phyloP scores from a whole-genome alignment of 2,329 filamentous ascomycete species.

The Lecanosticta acicola region DNA sequence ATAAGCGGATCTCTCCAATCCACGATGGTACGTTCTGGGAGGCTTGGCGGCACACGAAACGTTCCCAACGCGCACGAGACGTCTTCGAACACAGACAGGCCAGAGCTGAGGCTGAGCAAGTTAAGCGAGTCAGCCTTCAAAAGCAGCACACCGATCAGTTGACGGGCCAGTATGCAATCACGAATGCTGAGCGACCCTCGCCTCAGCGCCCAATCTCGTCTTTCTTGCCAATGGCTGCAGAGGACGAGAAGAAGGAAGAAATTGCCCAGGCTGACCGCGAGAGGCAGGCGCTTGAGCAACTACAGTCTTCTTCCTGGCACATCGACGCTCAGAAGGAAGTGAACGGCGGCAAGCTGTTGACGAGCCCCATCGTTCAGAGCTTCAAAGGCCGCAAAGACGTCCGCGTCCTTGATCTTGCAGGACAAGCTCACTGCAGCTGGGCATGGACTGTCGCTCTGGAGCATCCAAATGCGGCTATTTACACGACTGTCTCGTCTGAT shows the following conservation, averaged over 20 bases:
- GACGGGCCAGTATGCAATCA: constrained; percentile 76
- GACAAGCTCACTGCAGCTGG: constrained; percentile 83
- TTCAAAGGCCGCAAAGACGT: constrained; percentile 41
- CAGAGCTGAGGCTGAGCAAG: constrained; percentile 83
- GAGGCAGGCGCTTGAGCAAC: constrained; percentile 69
- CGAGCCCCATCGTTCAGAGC: constrained; percentile 46
- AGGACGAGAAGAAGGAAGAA: constrained; percentile 33
- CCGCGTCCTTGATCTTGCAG: constrained; percentile 79
- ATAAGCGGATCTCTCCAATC: constrained; percentile 31
- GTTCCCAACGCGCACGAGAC: constrained; percentile 58
- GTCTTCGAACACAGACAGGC: constrained; percentile 78
- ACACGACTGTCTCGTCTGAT: constrained; percentile 58
- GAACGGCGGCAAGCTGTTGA: constrained; percentile 56
- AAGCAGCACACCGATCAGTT: constrained; percentile 73
- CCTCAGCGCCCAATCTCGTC: constrained; percentile 42
- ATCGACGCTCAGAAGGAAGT: constrained; percentile 57
- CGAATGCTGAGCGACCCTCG: constrained; percentile 40
- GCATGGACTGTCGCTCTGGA: constrained; percentile 87
- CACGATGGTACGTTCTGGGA: constrained; percentile 66
- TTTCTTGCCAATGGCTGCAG: constrained; percentile 35
- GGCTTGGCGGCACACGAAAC: constrained; percentile 58
- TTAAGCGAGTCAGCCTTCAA: constrained; percentile 68
- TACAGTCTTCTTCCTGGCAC: constrained; percentile 56
- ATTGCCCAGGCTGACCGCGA: constrained; percentile 60
- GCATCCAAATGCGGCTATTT: constrained; percentile 78